These are phyloP conservation scores for Stereocaulon alpinum DNA, from an alignment of 495 filamentous ascomycete genomes.

Conservation along the genomic window DNA sequence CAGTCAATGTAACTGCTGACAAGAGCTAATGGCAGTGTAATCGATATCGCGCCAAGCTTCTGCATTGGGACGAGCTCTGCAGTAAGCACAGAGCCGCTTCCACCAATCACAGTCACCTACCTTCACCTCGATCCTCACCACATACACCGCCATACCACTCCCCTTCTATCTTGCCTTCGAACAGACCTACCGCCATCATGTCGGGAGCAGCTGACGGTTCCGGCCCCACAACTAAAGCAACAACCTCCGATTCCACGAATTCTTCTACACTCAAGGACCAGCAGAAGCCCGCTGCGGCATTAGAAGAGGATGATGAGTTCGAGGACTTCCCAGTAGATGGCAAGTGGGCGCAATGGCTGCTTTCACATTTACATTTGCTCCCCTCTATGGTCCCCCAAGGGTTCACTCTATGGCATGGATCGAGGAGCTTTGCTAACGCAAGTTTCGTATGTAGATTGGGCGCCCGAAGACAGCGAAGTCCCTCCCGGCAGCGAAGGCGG, in stretches of 20 bases:
- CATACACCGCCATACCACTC: too few relatives aligned
- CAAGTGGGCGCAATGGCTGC: conserved; percentile 28
- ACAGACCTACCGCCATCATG: conserved; percentile 21
- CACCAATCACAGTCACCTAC: not conserved
- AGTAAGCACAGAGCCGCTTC: not conserved
- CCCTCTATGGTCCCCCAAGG: not conserved
- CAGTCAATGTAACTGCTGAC: not conserved
- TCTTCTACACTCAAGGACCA: conserved; percentile 30
- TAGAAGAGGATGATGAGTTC: conserved; percentile 98
- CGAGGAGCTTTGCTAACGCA: not conserved
- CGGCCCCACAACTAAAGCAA: conserved; percentile 31
- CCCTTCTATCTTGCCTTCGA: not conserved
- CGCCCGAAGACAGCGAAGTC: conserved; percentile 74
- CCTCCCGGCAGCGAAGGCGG: conserved; percentile 42
- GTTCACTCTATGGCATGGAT: not conserved
- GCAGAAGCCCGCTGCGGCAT: conserved; percentile 51
- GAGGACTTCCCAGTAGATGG: conserved; percentile 98
- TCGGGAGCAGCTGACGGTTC: conserved; percentile 29
- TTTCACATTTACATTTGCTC: not conserved
- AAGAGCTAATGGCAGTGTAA: not conserved
- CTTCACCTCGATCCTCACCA: not conserved
- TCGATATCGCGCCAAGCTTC: conserved; percentile 2
- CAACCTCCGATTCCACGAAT: conserved; percentile 31
- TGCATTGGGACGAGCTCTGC: not conserved
- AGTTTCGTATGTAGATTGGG: conserved; percentile 57